These are phyloP conservation scores for Rostrohypoxylon terebratum DNA, from an alignment of 495 filamentous ascomycete genomes.

Conservation along the genomic window DNA sequence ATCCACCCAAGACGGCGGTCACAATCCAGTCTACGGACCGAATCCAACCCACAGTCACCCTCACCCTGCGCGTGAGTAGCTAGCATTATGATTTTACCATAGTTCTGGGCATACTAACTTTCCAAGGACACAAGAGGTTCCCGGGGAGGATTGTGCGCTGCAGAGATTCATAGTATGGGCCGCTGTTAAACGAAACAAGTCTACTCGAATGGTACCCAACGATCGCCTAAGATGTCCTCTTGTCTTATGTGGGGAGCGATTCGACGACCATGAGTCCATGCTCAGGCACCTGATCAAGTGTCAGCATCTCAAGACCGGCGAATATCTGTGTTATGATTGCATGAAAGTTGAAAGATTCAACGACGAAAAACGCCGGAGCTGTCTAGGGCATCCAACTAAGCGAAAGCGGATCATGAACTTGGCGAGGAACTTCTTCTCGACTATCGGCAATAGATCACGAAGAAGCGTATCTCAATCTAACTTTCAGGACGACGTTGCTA, in stretches of 20 bases:
- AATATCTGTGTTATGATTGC: conserved; percentile 63
- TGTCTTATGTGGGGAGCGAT: conserved; percentile 54
- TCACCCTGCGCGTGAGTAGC: conserved; percentile 52
- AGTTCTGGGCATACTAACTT: conserved; percentile 45
- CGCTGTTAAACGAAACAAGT: conserved; percentile 62
- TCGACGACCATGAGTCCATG: conserved; percentile 60
- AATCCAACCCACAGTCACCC: conserved; percentile 32
- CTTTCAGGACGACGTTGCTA: conserved; percentile 40
- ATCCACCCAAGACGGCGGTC: conserved; percentile 41
- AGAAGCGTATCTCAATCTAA: conserved; percentile 13
- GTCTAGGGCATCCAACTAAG: conserved; percentile 59
- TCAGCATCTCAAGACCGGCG: conserved; percentile 55
- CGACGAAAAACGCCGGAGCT: conserved; percentile 60
- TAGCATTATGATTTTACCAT: conserved; percentile 15
- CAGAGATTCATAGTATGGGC: conserved; percentile 64
- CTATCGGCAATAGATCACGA: conserved; percentile 58
- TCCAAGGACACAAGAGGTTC: conserved; percentile 56
- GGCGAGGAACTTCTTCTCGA: conserved; percentile 63
- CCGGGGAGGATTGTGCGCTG: conserved; percentile 58
- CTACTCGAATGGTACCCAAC: conserved; percentile 53
- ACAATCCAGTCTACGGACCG: conserved; percentile 39
- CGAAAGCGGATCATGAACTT: conserved; percentile 60
- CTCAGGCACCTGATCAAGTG: conserved; percentile 59
- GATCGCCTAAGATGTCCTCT: conserved; percentile 60
- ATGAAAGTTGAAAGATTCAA: conserved; percentile 61